Conservation (phyloP, 129 eudicot species). For the Scalesia atractyloides region DNA sequence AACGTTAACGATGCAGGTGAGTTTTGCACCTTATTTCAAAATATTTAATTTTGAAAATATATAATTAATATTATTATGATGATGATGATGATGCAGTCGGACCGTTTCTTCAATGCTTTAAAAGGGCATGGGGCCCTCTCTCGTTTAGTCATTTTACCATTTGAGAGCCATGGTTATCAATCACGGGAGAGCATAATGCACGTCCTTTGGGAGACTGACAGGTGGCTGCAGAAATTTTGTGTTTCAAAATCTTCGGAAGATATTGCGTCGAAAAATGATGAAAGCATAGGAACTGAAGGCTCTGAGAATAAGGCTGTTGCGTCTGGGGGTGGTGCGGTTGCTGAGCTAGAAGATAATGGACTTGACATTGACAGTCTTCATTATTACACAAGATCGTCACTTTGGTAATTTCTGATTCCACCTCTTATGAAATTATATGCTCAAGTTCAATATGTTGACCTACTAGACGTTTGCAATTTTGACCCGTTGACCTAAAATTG, state of each 20-base stretch:
- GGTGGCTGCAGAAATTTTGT: constrained; percentile 91
- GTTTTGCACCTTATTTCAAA: background rate
- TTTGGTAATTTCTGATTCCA: constrained; percentile 59
- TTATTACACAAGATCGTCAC: constrained; percentile 53
- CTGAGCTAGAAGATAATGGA: constrained; percentile 51
- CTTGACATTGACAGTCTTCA: constrained; percentile 36
- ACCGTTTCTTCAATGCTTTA: constrained; percentile 87
- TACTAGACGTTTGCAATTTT: background rate
- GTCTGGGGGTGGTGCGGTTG: constrained; percentile 68
- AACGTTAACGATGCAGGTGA: constrained; percentile 92
- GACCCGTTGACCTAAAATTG: background rate
- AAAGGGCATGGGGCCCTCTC: constrained; percentile 97
- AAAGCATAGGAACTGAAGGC: constrained; percentile 29
- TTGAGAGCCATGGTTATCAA: constrained; percentile 93
- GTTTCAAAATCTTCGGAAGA: constrained; percentile 48
- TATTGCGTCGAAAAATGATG: constrained; percentile 31
- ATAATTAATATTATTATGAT: background rate
- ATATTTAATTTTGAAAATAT: background rate
- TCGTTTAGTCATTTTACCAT: constrained; percentile 87
- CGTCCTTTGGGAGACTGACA: constrained; percentile 95
- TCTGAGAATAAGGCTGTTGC: constrained; percentile 49
- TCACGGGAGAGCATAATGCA: constrained; percentile 99
- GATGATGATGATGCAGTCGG: constrained; percentile 62
- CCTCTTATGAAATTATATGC: background rate
- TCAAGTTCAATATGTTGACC: constrained; percentile 4